Evolutionary conservation across 257 asterid species (phyloP).

Genomic region (Nicotiana knightiana): DNA sequence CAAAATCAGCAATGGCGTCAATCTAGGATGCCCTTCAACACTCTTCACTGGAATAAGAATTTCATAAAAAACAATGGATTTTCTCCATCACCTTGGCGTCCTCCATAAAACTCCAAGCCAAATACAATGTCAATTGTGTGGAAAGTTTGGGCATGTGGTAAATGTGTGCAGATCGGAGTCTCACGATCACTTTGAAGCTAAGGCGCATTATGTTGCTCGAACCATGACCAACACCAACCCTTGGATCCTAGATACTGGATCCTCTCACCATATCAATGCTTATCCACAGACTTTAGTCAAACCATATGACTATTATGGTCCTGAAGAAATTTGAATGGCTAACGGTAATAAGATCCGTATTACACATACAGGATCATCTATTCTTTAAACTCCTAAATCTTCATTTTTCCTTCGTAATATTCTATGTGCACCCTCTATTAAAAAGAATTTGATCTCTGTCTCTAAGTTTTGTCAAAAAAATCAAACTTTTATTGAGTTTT

Average conservation of each 20-base stretch:
- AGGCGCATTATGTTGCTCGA: too few relatives aligned
- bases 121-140: not conserved
- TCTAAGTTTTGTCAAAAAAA: not conserved
- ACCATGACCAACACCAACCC: not conserved
- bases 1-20: too few relatives aligned
- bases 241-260: not conserved
- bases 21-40: not conserved
- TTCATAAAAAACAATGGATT: not conserved
- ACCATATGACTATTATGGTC: not conserved
- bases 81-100: not conserved
- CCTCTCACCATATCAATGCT: not conserved
- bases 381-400: not conserved
- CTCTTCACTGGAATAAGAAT: not conserved
- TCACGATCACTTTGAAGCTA: not conserved
- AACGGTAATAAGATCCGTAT: not conserved
- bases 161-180: not conserved
- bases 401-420: not conserved
- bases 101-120: not conserved
- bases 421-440: not conserved
- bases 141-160: not conserved
- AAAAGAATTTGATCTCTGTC: not conserved
- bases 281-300: not conserved
- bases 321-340: not conserved
- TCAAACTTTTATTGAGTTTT: not conserved
- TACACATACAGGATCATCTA: not conserved